These are phyloP conservation scores for Trifolium dubium DNA, from an alignment of 306 rosid genomes.

Conservation along the genomic window DNA sequence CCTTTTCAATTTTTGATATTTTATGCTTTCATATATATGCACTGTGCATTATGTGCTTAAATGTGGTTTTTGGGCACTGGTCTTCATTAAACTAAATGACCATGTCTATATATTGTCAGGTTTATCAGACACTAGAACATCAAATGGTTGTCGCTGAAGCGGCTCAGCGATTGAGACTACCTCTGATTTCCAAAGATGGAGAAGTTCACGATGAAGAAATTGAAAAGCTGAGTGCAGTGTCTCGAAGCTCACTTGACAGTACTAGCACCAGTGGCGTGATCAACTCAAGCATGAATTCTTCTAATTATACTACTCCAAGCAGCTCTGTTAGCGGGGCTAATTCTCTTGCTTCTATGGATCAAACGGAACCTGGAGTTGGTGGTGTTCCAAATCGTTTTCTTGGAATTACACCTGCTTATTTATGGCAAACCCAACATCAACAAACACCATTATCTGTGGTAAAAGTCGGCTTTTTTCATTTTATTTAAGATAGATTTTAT, in stretches of 20 bases:
- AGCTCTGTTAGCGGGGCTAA: conserved; percentile 55
- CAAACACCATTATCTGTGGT: conserved; percentile 71
- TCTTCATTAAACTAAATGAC: conserved; percentile 27
- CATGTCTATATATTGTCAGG: conserved; percentile 52
- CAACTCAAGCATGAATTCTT: conserved; percentile 69
- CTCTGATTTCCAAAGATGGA: conserved; percentile 89
- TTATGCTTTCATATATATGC: conserved; percentile 11
- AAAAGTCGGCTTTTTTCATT: conserved; percentile 34
- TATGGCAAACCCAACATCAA: conserved; percentile 88
- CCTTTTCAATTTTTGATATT: background rate
- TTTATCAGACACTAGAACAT: conserved; percentile 86
- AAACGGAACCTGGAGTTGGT: conserved; percentile 74
- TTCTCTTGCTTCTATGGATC: conserved; percentile 55
- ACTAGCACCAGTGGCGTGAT: conserved; percentile 53
- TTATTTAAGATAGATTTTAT: conserved; percentile 8
- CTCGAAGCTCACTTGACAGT: conserved; percentile 80
- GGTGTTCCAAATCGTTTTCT: conserved; percentile 87
- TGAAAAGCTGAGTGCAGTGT: conserved; percentile 71
- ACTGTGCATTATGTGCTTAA: conserved; percentile 8
- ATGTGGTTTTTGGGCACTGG: conserved; percentile 1
- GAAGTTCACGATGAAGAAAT: conserved; percentile 86
- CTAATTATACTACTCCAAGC: conserved; percentile 65
- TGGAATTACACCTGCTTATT: conserved; percentile 85
- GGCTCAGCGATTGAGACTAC: conserved; percentile 87
- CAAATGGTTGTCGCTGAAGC: conserved; percentile 90